phyloP scores from a whole-genome alignment of 106 monocot genomes.

The Acorus gramineus region DNA sequence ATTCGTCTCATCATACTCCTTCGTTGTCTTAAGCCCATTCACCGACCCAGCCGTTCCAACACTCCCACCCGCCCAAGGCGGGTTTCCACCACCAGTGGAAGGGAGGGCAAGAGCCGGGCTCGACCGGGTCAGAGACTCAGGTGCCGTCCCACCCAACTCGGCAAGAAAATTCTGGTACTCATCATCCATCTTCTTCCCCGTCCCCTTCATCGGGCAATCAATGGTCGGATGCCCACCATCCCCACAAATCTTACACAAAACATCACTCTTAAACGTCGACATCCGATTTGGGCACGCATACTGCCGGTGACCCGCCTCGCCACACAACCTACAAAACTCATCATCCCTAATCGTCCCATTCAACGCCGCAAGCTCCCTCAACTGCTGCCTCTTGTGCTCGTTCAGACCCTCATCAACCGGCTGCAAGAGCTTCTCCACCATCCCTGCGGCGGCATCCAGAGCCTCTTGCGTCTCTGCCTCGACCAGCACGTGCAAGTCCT shows the following conservation, averaged over 20 bases:
- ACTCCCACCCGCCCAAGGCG: conserved; percentile 39
- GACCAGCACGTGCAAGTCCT: conserved; percentile 53
- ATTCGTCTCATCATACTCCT: conserved; percentile 87
- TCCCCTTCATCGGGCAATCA: conserved; percentile 84
- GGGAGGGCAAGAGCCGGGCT: conserved; percentile 17
- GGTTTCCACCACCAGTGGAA: conserved; percentile 27
- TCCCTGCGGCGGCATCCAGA: conserved; percentile 39
- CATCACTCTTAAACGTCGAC: conserved; percentile 76
- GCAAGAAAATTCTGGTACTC: conserved; percentile 90
- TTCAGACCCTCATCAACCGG: conserved; percentile 40
- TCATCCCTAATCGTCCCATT: conserved; percentile 32
- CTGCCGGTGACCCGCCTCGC: conserved; percentile 81
- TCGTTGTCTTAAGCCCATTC: conserved; percentile 36
- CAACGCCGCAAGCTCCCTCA: conserved; percentile 51
- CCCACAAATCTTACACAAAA: conserved; percentile 79
- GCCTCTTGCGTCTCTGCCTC: conserved; percentile 47
- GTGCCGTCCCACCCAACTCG: conserved; percentile 69
- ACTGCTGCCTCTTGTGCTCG: conserved; percentile 34
- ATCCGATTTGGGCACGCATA: conserved; percentile 71
- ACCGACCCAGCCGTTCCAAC: conserved; percentile 6
- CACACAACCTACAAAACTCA: conserved; percentile 83
- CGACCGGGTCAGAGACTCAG: conserved; percentile 52
- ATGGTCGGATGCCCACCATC: conserved; percentile 94
- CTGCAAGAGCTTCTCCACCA: conserved; percentile 63
- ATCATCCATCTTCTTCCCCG: conserved; percentile 90